These are phyloP conservation scores for Selaginella moellendorffii DNA, from an alignment of 75 land plant genomes.

Conservation along the genomic window DNA sequence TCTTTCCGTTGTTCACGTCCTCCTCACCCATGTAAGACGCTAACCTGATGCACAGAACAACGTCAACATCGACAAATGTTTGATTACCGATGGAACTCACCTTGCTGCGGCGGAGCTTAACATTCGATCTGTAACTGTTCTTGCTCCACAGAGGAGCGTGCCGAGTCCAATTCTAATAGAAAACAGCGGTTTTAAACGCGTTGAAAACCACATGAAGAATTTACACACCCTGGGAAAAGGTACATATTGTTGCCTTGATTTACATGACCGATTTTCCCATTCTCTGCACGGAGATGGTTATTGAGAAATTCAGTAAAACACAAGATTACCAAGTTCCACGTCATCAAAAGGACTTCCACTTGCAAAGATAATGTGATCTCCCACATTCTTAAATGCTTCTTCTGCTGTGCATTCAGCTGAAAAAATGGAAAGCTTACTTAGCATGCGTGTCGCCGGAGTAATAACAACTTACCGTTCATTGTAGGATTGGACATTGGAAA, in stretches of 20 bases:
- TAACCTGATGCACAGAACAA: slow-evolving; percentile 29
- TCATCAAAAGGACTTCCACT: slow-evolving; percentile 94
- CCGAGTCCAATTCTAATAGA: slow-evolving; percentile 80
- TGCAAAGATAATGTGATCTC: slow-evolving; percentile 78
- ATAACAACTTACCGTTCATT: slow-evolving; percentile 49
- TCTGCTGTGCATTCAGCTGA: slow-evolving; percentile 98
- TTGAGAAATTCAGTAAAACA: not conserved
- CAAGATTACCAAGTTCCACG: slow-evolving; percentile 64
- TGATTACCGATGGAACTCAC: slow-evolving; percentile 19
- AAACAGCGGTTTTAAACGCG: not conserved
- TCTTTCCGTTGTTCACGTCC: slow-evolving; percentile 53
- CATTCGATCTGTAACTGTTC: slow-evolving; percentile 83
- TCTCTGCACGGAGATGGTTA: slow-evolving; percentile 29
- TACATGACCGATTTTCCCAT: slow-evolving; percentile 76
- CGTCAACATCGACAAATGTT: not conserved
- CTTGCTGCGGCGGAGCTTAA: slow-evolving; percentile 93
- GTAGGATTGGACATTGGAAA: slow-evolving; percentile 99
- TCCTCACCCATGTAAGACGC: slow-evolving; percentile 87
- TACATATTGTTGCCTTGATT: slow-evolving; percentile 99
- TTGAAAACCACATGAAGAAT: not conserved
- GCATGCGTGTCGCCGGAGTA: not conserved
- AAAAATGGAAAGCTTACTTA: slow-evolving; percentile 3
- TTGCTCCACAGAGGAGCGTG: slow-evolving; percentile 80
- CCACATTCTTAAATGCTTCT: slow-evolving; percentile 68
- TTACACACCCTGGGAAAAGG: slow-evolving; percentile 84